Evolutionary conservation across 805 yeast species (phyloP).

Genomic region (Kuraishia ogatae): DNA sequence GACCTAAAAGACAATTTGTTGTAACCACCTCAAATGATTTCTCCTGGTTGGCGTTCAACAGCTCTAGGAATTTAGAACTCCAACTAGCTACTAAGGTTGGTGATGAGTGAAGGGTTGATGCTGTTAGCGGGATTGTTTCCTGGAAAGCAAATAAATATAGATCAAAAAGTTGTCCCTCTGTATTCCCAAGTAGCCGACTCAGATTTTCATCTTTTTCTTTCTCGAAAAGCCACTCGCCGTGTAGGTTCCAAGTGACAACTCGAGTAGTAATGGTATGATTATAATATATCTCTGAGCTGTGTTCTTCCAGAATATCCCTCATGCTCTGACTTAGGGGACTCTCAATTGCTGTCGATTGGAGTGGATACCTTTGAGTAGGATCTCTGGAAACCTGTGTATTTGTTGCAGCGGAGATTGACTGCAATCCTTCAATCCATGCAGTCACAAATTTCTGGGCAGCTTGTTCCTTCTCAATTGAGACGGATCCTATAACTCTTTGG

Average conservation of each 20-base stretch:
- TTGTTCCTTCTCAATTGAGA: too few species aligned
- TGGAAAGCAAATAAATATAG: conserved; percentile 31
- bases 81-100: conserved; percentile 18
- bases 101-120: conserved; percentile 20
- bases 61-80: conserved; percentile 11
- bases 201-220: conserved; percentile 7
- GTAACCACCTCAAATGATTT: conserved; percentile 23
- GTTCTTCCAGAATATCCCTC: neutral
- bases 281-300: neutral
- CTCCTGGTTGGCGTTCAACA: conserved; percentile 19
- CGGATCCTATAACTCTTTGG: too few species aligned
- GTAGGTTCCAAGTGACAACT: conserved; percentile 23
- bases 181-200: conserved; percentile 6
- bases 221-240: conserved; percentile 10
- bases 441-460: too few species aligned
- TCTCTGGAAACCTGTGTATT: too few species aligned
- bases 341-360: neutral
- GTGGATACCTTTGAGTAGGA: neutral
- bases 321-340: neutral
- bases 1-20: conserved; percentile 36
- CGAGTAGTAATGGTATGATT: conserved; percentile 8
- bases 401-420: too few species aligned
- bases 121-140: conserved; percentile 32
- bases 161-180: conserved; percentile 8
- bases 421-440: too few species aligned